Conservation (phyloP, 257 asterid genomes). For the Lycium barbarum region DNA sequence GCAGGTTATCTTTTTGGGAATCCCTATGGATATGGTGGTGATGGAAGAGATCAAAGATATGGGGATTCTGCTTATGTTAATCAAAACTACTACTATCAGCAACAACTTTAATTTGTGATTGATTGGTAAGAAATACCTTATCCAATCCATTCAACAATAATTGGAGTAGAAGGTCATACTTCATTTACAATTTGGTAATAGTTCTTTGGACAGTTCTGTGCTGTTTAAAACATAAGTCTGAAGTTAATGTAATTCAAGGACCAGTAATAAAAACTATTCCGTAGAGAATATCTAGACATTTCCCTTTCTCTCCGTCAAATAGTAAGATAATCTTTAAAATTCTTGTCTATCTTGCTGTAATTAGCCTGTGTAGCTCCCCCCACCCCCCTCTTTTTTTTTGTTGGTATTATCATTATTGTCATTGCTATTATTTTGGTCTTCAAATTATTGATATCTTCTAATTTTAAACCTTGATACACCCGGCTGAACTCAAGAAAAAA, state of each 20-base stretch:
- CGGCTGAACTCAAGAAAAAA: neutral
- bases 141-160: neutral
- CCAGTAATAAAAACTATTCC: neutral
- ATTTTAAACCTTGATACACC: neutral
- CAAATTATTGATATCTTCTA: neutral
- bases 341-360: neutral
- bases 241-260: neutral
- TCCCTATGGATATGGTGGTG: conserved; percentile 46
- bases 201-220: neutral
- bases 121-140: neutral
- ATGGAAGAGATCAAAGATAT: conserved; percentile 22
- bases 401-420: neutral
- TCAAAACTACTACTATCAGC: conserved; percentile 25
- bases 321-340: neutral
- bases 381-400: neutral
- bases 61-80: neutral
- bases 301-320: neutral
- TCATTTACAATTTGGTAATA: neutral
- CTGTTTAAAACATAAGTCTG: neutral
- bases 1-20: conserved; percentile 86
- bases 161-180: neutral
- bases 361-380: too few relatives aligned
- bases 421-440: too few relatives aligned
- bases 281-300: neutral
- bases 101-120: neutral